These are phyloP conservation scores for Boletus sensibilis DNA, from an alignment of 768 basidiomycete genomes.

Conservation along the genomic window DNA sequence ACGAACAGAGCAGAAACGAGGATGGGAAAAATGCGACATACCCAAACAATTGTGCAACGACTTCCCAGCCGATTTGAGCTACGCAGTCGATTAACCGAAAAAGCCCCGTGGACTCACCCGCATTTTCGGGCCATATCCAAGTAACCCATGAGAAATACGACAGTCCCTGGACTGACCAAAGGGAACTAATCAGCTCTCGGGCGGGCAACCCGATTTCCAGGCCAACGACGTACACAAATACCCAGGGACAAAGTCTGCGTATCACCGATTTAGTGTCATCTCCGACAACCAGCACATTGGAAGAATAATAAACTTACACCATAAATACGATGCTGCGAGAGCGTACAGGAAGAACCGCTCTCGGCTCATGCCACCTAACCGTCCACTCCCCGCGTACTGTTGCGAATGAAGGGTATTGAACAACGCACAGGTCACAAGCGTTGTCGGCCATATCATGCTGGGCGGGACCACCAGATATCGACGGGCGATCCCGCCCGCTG, in stretches of 20 bases:
- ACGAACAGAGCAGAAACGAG: neutral
- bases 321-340: slow-evolving; percentile 54
- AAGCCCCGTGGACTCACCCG: slow-evolving; percentile 36
- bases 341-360: slow-evolving; percentile 75
- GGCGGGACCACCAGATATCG: slow-evolving; percentile 68
- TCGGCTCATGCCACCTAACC: slow-evolving; percentile 62
- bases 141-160: slow-evolving; percentile 61
- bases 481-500: slow-evolving; percentile 70
- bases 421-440: slow-evolving; percentile 69
- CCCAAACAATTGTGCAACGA: slow-evolving; percentile 48
- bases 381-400: slow-evolving; percentile 61
- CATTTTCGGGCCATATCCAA: slow-evolving; percentile 50
- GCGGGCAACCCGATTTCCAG: neutral
- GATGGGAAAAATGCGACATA: slow-evolving; percentile 20
- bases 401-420: slow-evolving; percentile 80
- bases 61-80: slow-evolving; percentile 27
- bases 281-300: neutral
- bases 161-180: slow-evolving; percentile 41
- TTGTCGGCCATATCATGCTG: slow-evolving; percentile 71
- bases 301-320: slow-evolving; percentile 46
- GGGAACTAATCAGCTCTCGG: slow-evolving; percentile 18
- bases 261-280: slow-evolving; percentile 11
- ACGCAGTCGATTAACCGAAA: slow-evolving; percentile 15
- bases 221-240: slow-evolving; percentile 37
- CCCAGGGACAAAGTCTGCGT: slow-evolving; percentile 43